Base-by-base conservation (phyloP, 1,284 basidiomycete genomes). In the Grifola frondosa region DNA sequence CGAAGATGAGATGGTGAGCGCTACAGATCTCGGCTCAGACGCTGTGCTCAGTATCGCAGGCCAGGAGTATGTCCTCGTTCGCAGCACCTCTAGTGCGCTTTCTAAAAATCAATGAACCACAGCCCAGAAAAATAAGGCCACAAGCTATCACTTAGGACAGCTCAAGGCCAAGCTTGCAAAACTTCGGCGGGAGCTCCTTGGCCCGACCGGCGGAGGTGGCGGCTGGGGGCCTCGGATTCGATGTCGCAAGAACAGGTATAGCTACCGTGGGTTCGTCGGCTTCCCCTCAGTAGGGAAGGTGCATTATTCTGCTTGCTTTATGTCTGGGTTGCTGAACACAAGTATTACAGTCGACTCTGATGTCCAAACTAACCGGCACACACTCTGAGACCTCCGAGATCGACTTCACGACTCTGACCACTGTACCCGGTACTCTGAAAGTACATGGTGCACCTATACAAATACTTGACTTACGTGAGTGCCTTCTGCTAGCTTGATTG, bases 151-250 rank as follows among this genome's bases (percentile, higher is more conserved):
- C 71, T 69, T 97, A 50, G 96, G 96, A 44, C 93, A 97, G 70
- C 84, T 98, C 63, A 98, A 97, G 69, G 95, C 97, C 49, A 99
- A 99, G 69, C 84, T 99, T 38, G 97, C 97, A 39, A 99, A 99
- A 67, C 84, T 99, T 36, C 81, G 93, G 53, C 81, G 97, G 46
- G 97, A 99, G 63, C 84, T 99, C 42, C 92, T 99, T 58, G 75
- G 83, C 4, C 72, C 85, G 3, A 70, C 78, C 21, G 82, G 85
- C 28, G 78, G 91, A 24, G 90, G 94, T 7, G 95, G 95, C 12
- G 93, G 93, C 2, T 0, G 83, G 78, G 11, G 93, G 92, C 30
- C 59, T 91, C 16, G 93, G 93, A 24, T 98, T 99, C 73, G 96
- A 99, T 77, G 96, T 99, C 25, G 94, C 95, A 34, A 79, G 95